A percentile compares a stretch with the other conserved stretches of the same genome.
These are phyloP conservation scores for Auriculariales sp. DNA, from an alignment of 768 basidiomycete species.

Conservation along the genomic window DNA sequence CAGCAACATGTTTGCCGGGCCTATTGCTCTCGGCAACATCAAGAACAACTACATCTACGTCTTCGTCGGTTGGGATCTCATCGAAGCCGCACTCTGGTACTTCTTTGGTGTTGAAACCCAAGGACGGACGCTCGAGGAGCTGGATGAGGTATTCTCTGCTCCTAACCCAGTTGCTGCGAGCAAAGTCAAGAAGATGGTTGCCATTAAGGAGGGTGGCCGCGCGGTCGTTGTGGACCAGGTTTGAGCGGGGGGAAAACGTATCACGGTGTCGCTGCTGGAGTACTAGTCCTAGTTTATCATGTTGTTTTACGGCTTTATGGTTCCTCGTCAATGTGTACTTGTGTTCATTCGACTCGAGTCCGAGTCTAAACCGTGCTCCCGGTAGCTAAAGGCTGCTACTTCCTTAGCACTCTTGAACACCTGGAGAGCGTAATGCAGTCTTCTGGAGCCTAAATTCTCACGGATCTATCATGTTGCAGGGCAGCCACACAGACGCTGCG, in stretches of 20 bases:
- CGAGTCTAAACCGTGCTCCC: too few species aligned
- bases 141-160: slow-evolving; percentile 19
- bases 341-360: too few species aligned
- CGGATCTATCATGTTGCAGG: too few species aligned
- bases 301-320: too few species aligned
- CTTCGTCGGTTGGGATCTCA: slow-evolving; percentile 15
- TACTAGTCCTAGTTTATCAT: too few species aligned
- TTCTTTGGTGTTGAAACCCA: slow-evolving; percentile 13
- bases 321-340: too few species aligned
- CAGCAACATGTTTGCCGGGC: slow-evolving; percentile 38
- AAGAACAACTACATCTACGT: slow-evolving; percentile 20
- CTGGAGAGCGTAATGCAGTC: too few species aligned
- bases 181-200: slow-evolving; percentile 13
- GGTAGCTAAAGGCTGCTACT: too few species aligned
- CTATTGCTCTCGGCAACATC: slow-evolving; percentile 26
- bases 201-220: slow-evolving; percentile 11
- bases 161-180: slow-evolving; percentile 17
- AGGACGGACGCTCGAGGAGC: slow-evolving; percentile 18
- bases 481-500: too few species aligned
- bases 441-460: too few species aligned
- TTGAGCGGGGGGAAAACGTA: background rate
- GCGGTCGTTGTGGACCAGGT: slow-evolving; percentile 8
- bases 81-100: slow-evolving; percentile 14
- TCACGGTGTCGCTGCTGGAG: too few species aligned
- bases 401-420: too few species aligned